These are phyloP conservation scores for Chalciporus piperatus DNA, from an alignment of 768 basidiomycete genomes.

Conservation along the genomic window DNA sequence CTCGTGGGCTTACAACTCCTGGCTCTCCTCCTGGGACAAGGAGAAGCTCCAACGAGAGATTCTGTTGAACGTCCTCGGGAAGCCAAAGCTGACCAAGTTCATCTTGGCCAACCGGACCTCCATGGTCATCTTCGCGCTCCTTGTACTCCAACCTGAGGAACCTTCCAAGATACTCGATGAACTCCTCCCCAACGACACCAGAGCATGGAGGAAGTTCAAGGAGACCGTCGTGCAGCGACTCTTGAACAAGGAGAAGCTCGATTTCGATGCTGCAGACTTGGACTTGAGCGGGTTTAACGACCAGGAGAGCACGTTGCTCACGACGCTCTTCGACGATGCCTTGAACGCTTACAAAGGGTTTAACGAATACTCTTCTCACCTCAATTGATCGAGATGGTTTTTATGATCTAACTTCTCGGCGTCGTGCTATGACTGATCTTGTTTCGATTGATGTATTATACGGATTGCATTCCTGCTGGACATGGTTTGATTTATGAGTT, in stretches of 20 bases:
- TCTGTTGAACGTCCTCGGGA: slow-evolving; percentile 23
- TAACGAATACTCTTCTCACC: neutral
- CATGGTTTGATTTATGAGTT: no score
- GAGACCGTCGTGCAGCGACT: slow-evolving; percentile 16
- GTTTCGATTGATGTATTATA: neutral
- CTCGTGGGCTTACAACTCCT: slow-evolving; percentile 37
- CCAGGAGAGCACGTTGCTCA: slow-evolving; percentile 19
- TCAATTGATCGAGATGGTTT: slow-evolving; percentile 5
- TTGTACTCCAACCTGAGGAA: slow-evolving; percentile 21
- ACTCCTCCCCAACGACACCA: slow-evolving; percentile 30
- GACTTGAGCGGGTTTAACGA: slow-evolving; percentile 13
- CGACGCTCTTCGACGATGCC: slow-evolving; percentile 24
- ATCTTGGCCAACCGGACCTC: slow-evolving; percentile 25
- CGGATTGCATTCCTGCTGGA: neutral
- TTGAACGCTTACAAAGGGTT: slow-evolving; percentile 28
- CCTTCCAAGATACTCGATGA: slow-evolving; percentile 19
- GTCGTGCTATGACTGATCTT: neutral
- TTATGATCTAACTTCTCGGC: neutral
- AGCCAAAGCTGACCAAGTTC: slow-evolving; percentile 24
- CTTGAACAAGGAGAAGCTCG: slow-evolving; percentile 17
- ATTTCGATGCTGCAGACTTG: slow-evolving; percentile 23
- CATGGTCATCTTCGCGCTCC: slow-evolving; percentile 23
- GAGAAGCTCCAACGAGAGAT: slow-evolving; percentile 27
- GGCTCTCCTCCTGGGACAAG: slow-evolving; percentile 37
- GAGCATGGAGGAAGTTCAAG: slow-evolving; percentile 30